Percentiles rank a stretch among this genome's conserved stretches.
phyloP scores from a whole-genome alignment of 2,329 filamentous ascomycete genomes.

The Didymella exigua region DNA sequence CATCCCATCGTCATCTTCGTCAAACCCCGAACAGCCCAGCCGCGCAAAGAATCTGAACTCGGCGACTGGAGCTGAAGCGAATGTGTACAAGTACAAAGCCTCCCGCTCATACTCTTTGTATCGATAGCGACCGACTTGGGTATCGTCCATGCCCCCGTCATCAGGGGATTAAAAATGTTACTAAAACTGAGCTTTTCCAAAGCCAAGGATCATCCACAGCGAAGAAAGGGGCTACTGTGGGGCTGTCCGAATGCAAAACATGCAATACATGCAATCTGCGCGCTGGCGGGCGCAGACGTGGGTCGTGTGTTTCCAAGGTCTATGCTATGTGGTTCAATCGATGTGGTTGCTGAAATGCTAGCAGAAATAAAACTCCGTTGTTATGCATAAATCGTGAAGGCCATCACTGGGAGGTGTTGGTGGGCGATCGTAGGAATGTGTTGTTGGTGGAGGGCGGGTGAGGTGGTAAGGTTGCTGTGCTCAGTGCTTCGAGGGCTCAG shows the following conservation, averaged over 20 bases:
- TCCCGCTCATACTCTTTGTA: slow-evolving; percentile 16
- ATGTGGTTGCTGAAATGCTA: slow-evolving; percentile 45
- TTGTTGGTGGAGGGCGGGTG: slow-evolving; percentile 18
- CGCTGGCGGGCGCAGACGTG: slow-evolving; percentile 8
- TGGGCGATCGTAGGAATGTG: slow-evolving; percentile 34
- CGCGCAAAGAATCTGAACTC: slow-evolving; percentile 24
- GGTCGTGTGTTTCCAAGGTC: slow-evolving; percentile 9
- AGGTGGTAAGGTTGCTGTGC: slow-evolving; percentile 12
- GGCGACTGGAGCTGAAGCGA: slow-evolving; percentile 37
- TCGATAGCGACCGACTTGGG: slow-evolving; percentile 19
- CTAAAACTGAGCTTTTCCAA: slow-evolving; percentile 13
- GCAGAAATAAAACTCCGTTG: slow-evolving; percentile 43
- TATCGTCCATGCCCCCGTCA: slow-evolving; percentile 15
- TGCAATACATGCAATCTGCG: slow-evolving; percentile 15
- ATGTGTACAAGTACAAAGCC: slow-evolving; percentile 38
- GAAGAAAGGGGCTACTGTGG: slow-evolving; percentile 17
- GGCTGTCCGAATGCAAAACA: slow-evolving; percentile 20
- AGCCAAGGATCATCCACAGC: slow-evolving; percentile 17
- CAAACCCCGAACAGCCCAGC: slow-evolving; percentile 26
- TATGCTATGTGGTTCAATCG: slow-evolving; percentile 22
- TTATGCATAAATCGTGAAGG: slow-evolving; percentile 48
- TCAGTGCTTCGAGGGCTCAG: slow-evolving; percentile 43
- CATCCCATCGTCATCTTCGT: slow-evolving; percentile 7
- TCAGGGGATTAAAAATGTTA: slow-evolving; percentile 13
- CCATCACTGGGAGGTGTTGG: slow-evolving; percentile 33